Evolutionary conservation across 2,329 filamentous ascomycete genomes (phyloP).

Genomic region (Balansia obtecta): DNA sequence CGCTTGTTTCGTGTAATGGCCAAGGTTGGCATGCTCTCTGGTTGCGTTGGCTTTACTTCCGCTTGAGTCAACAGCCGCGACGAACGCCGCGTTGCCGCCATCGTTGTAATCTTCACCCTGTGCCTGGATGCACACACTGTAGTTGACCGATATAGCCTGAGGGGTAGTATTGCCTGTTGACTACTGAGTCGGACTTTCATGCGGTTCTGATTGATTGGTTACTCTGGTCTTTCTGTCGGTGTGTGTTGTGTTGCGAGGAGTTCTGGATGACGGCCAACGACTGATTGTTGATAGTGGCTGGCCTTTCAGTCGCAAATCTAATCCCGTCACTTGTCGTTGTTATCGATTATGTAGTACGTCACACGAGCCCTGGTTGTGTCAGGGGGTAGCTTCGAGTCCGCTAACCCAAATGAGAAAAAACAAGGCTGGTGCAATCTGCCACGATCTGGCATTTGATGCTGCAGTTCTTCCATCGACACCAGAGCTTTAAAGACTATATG

Average conservation of each 20-base stretch:
- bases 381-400: not conserved
- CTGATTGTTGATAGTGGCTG: not conserved
- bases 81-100: slow-evolving; percentile 25
- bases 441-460: too few relatives aligned
- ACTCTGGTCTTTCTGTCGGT: too few relatives aligned
- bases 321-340: not conserved
- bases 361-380: not conserved
- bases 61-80: slow-evolving; percentile 27
- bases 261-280: not conserved
- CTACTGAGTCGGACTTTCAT: not conserved
- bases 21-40: slow-evolving; percentile 11
- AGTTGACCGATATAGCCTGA: not conserved
- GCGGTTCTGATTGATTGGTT: not conserved
- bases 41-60: slow-evolving; percentile 7
- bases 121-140: not conserved
- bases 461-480: too few relatives aligned
- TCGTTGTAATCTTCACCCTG: slow-evolving; percentile 5
- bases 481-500: too few relatives aligned
- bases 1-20: slow-evolving; percentile 12
- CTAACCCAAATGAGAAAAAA: not conserved
- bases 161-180: not conserved
- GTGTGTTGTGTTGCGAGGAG: not conserved
- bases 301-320: not conserved
- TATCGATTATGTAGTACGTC: not conserved
- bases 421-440: too few relatives aligned